Conservation (phyloP, 2,329 filamentous ascomycete species). For the Aspergillus neotritici region DNA sequence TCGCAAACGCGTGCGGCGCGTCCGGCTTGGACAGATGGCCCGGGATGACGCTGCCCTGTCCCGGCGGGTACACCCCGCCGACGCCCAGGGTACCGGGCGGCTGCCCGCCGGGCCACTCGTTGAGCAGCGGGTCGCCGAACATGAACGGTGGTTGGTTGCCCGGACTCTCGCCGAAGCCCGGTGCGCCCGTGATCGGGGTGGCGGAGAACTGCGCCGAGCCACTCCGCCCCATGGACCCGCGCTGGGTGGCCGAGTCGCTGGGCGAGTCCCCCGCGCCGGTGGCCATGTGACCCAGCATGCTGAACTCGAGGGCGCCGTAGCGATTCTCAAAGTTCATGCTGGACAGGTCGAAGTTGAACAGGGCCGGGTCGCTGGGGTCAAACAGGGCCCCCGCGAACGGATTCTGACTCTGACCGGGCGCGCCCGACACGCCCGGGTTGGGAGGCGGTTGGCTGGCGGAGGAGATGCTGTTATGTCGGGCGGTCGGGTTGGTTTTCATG, state of each 20-base stretch:
- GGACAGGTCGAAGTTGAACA: constrained; percentile 95
- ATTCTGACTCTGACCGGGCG: constrained; percentile 33
- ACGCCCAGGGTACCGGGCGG: constrained; percentile 31
- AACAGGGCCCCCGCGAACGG: constrained; percentile 60
- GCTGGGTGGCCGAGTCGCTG: constrained; percentile 52
- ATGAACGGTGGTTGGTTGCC: constrained; percentile 40
- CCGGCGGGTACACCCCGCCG: constrained; percentile 29
- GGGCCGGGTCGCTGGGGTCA: constrained; percentile 81
- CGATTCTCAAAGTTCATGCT: constrained; percentile 93
- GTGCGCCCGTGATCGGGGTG: constrained; percentile 26
- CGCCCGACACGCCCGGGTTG: constrained; percentile 46
- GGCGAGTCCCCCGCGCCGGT: constrained; percentile 79
- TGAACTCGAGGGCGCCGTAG: constrained; percentile 91
- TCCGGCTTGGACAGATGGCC: constrained; percentile 41
- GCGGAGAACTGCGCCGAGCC: constrained; percentile 38
- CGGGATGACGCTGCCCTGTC: constrained; percentile 31
- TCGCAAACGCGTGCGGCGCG: constrained; percentile 55
- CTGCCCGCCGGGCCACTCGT: constrained; percentile 41
- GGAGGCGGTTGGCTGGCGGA: constrained; percentile 46
- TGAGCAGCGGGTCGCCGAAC: constrained; percentile 42
- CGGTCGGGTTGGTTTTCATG: constrained; percentile 43
- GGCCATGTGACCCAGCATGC: constrained; percentile 93
- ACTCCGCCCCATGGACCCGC: constrained; percentile 43
- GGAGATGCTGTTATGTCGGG: constrained; percentile 31
- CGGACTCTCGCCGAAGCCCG: constrained; percentile 44